phyloP scores from a whole-genome alignment of 805 yeast species.

The Cyberlindnera xishuangbannaensis region DNA sequence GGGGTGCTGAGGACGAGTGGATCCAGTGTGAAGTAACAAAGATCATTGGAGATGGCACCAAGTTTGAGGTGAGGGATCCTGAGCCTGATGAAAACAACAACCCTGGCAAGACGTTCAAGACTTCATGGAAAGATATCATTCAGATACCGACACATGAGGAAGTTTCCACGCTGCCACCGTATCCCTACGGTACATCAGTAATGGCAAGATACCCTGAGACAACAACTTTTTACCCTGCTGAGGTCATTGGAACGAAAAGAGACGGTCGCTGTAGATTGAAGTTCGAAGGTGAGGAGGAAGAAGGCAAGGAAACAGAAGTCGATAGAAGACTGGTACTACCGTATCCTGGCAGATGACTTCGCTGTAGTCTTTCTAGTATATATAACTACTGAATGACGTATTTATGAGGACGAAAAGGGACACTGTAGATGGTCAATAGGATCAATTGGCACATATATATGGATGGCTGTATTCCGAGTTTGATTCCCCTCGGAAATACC shows the following conservation, averaged over 20 bases:
- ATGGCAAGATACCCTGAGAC: slow-evolving; percentile 96
- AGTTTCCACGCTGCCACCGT: slow-evolving; percentile 38
- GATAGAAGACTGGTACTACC: slow-evolving; percentile 79
- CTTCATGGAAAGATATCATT: slow-evolving; percentile 74
- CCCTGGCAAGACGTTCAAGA: slow-evolving; percentile 80
- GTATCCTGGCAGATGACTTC: slow-evolving; percentile 40
- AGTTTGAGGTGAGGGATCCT: slow-evolving; percentile 91
- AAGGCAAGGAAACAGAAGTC: slow-evolving; percentile 90
- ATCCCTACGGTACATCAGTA: slow-evolving; percentile 75
- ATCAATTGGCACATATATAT: too few species aligned
- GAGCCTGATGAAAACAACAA: slow-evolving; percentile 94
- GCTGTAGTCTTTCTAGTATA: too few species aligned
- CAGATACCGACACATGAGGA: slow-evolving; percentile 56
- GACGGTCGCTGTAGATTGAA: slow-evolving; percentile 73
- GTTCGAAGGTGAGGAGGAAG: slow-evolving; percentile 97
- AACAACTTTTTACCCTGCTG: slow-evolving; percentile 93
- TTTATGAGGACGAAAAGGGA: too few species aligned
- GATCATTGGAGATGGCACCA: slow-evolving; percentile 65
- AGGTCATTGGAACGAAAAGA: slow-evolving; percentile 69
- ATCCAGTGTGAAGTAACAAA: slow-evolving; percentile 87
- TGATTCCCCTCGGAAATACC: background rate
- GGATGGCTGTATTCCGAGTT: too few species aligned
- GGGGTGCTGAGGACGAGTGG: slow-evolving; percentile 85
- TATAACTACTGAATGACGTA: too few species aligned
- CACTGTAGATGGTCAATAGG: too few species aligned